These are phyloP conservation scores for Davidsoniella neocaledoniae DNA, from an alignment of 2,329 filamentous ascomycete genomes.

Conservation along the genomic window DNA sequence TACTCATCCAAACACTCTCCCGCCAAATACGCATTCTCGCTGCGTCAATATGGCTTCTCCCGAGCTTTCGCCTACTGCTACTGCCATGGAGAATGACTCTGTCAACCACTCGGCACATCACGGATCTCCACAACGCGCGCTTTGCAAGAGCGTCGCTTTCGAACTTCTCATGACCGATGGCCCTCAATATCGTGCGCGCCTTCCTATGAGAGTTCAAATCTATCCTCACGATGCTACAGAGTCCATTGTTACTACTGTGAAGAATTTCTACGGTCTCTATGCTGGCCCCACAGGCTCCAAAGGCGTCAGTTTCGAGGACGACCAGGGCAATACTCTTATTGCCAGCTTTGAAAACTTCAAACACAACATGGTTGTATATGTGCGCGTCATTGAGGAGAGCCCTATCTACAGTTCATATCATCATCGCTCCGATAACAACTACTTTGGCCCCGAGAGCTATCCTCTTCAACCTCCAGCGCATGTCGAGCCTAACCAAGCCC, in stretches of 20 bases:
- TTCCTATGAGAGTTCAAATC: constrained; percentile 80
- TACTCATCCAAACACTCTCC: background rate
- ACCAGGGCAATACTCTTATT: constrained; percentile 76
- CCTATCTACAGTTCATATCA: constrained; percentile 10
- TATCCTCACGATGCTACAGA: constrained; percentile 93
- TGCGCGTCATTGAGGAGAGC: constrained; percentile 56
- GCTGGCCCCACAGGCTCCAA: constrained; percentile 51
- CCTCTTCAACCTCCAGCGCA: constrained; percentile 30
- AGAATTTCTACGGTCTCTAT: constrained; percentile 97
- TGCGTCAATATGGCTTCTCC: constrained; percentile 8
- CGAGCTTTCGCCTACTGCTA: constrained; percentile 6
- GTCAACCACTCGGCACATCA: constrained; percentile 3
- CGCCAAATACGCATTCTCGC: background rate
- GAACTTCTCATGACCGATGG: constrained; percentile 54
- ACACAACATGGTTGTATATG: constrained; percentile 84
- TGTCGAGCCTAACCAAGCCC: constrained; percentile 33
- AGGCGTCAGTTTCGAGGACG: constrained; percentile 91
- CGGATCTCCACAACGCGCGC: constrained; percentile 5
- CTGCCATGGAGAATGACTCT: constrained; percentile 3
- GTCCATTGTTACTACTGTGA: constrained; percentile 93
- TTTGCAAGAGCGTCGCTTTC: constrained; percentile 60
- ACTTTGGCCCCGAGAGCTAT: constrained; percentile 38
- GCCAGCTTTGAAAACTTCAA: constrained; percentile 90
- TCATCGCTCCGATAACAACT: constrained; percentile 14
- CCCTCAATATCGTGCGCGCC: constrained; percentile 52